A percentile compares a stretch with the other conserved stretches of the same genome.
Conservation (phyloP, 2,329 filamentous ascomycete genomes). For the Neonectria punicea region DNA sequence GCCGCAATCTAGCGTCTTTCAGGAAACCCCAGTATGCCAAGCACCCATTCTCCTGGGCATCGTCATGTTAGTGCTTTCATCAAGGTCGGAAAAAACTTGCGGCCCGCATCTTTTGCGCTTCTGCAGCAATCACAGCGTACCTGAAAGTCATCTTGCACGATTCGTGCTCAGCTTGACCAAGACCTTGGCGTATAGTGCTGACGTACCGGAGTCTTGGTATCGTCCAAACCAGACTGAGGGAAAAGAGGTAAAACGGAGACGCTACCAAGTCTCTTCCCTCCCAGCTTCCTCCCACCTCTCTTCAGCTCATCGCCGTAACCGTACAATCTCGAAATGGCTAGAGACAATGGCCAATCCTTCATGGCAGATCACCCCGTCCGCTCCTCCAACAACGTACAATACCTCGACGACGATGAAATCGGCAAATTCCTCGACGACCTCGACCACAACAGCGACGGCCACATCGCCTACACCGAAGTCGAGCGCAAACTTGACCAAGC, state of each 20-base stretch:
- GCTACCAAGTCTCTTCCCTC: neutral
- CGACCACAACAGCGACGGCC: slow-evolving; percentile 62
- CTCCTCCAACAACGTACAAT: slow-evolving; percentile 42
- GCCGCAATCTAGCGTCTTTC: neutral
- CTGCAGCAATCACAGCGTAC: neutral
- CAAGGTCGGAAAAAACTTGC: neutral
- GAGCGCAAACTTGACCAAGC: slow-evolving; percentile 64
- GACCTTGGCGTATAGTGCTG: neutral
- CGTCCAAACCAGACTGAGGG: neutral
- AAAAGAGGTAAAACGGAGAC: neutral
- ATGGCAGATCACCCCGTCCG: slow-evolving; percentile 42
- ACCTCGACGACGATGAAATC: slow-evolving; percentile 60
- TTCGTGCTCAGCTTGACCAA: neutral
- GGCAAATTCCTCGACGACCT: slow-evolving; percentile 62
- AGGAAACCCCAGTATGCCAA: neutral
- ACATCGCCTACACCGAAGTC: slow-evolving; percentile 62
- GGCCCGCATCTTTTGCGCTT: neutral
- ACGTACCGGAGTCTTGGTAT: neutral
- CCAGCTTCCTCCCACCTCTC: neutral
- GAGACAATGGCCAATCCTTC: slow-evolving; percentile 8
- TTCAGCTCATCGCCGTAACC: neutral
- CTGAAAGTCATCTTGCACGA: neutral
- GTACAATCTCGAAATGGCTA: neutral
- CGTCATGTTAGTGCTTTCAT: neutral
- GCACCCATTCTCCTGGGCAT: neutral